phyloP scores from a whole-genome alignment of 441 rosid species.

The Erodium chrysanthum region DNA sequence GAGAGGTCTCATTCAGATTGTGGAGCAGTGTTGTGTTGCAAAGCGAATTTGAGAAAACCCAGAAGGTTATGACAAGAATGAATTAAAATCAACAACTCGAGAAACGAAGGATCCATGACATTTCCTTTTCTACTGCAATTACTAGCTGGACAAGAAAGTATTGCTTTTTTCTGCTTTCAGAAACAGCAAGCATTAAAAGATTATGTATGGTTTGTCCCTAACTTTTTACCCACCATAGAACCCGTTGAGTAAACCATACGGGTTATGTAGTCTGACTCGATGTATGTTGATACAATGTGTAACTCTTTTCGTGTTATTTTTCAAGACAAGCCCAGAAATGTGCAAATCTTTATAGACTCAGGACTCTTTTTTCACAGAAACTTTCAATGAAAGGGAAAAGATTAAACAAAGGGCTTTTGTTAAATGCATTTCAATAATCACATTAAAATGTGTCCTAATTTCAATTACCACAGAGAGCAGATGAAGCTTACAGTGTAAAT shows the following conservation, averaged over 20 bases:
- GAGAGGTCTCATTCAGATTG: slow-evolving; percentile 28
- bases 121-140: neutral
- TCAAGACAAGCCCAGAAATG: no score
- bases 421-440: no score
- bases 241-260: no score
- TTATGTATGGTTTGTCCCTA: neutral
- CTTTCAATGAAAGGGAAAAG: neutral
- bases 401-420: neutral
- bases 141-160: neutral
- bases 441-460: neutral
- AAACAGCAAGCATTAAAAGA: neutral
- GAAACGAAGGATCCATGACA: neutral
- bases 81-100: neutral
- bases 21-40: neutral
- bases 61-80: neutral
- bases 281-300: no score
- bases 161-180: neutral
- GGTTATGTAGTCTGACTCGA: no score
- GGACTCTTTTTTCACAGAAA: neutral
- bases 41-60: neutral
- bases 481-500: neutral
- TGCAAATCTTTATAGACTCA: neutral
- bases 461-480: neutral
- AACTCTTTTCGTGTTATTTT: no score
- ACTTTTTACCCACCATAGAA: no score